Base-by-base conservation (phyloP, 202 grass and related monocot genomes). In the Bolboschoenoplectus hybrid region DNA sequence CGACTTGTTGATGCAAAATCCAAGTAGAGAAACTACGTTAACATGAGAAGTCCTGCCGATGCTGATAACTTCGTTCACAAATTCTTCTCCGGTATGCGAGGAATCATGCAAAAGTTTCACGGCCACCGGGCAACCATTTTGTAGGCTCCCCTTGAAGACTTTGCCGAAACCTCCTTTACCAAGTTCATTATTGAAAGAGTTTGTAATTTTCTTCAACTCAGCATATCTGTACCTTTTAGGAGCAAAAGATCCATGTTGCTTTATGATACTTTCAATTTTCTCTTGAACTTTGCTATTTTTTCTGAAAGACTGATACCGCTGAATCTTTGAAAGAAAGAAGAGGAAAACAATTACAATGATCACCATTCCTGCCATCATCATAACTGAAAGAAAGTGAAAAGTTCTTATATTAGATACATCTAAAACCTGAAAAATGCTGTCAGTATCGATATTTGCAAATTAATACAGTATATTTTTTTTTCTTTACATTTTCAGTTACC, bases 31-130 rank as follows among this genome's bases (percentile, higher is more conserved):
- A 16, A 95, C 93, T 35, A 95, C 36, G 64, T 95, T 95, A 10
- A 91, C 77, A 89, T 95, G 93, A 14, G 87, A 95, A 10, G 93
- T 93, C 58, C 91, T 92, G 1, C 91, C 86, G 56, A 95, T 95
- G 81, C 91, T 95, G 19, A 87, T 87, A 63, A 95, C 91, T 68
- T 95, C 91, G 5, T 92, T 92, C 1, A 89, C 63, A 19, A 93
- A 95, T 0, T 95, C 87, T 9, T 89, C 87, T 0, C 86, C 89
- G 0, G 76, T 69, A 51, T 69, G 76, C 80, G 89, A 86, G 9
- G 84, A 91, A 16, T 90, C 53, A 53, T 78, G 69, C 14, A 95
- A 79, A 73, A 93, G 41, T 80, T 95, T 92, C 19, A 89, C 87
- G 3, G 93, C 91, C 84, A 92, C 89, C 11, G 7, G 47, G 66